Evolutionary conservation across 805 yeast genomes (phyloP).

Genomic region (Tetrapisispora nanseiensis): DNA sequence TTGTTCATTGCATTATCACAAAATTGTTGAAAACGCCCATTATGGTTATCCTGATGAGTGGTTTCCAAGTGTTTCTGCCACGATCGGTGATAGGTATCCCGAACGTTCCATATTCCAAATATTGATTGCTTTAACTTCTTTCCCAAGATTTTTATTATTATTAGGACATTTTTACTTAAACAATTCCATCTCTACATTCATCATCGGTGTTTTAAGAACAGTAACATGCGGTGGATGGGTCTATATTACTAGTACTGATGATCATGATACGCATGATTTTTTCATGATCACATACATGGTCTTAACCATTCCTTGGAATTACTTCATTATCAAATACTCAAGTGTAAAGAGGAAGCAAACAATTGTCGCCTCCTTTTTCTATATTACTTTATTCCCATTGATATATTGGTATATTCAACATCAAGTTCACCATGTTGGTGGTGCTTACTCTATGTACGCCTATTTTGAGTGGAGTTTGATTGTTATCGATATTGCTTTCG

Average conservation of each 20-base stretch:
- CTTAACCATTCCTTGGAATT: slow-evolving; percentile 86
- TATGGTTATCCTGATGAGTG: slow-evolving; percentile 95
- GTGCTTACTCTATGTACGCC: slow-evolving; percentile 94
- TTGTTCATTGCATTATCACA: slow-evolving; percentile 65
- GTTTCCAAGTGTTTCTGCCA: slow-evolving; percentile 96
- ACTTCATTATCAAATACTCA: slow-evolving; percentile 46
- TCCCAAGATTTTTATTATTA: slow-evolving; percentile 73
- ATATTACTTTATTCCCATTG: slow-evolving; percentile 69
- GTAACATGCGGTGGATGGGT: slow-evolving; percentile 99
- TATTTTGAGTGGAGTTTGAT: slow-evolving; percentile 91
- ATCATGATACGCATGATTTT: slow-evolving; percentile 91
- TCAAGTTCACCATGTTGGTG: slow-evolving; percentile 75
- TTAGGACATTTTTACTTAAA: slow-evolving; percentile 36
- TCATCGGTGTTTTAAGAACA: slow-evolving; percentile 76
- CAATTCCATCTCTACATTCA: slow-evolving; percentile 11
- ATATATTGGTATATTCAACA: slow-evolving; percentile 87
- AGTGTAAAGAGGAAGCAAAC: slow-evolving; percentile 25
- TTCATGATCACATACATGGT: slow-evolving; percentile 89
- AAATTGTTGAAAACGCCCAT: slow-evolving; percentile 78
- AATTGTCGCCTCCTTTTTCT: slow-evolving; percentile 40
- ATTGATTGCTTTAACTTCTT: slow-evolving; percentile 84
- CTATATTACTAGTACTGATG: slow-evolving; percentile 92
- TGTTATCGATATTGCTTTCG: slow-evolving; percentile 74
- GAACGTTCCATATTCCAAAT: slow-evolving; percentile 89
- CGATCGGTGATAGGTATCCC: slow-evolving; percentile 95